Conservation (phyloP, 2,329 filamentous ascomycete genomes). For the Dothideomycetidae sp. region DNA sequence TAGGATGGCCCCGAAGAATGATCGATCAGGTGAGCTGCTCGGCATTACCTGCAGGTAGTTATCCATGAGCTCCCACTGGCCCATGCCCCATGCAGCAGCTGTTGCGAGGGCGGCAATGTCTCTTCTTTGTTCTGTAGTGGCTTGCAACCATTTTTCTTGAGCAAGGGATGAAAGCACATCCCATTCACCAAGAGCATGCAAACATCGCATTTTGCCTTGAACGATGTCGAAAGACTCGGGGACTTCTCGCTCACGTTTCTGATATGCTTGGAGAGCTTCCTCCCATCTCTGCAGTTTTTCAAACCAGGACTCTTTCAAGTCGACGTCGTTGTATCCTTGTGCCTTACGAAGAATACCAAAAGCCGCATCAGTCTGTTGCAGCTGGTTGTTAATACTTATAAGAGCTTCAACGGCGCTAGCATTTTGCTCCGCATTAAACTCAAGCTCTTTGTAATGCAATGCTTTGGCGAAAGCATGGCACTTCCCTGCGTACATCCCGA, state of each 20-base stretch:
- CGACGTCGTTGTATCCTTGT: slow-evolving; percentile 89
- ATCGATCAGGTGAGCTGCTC: slow-evolving; percentile 77
- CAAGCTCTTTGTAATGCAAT: slow-evolving; percentile 94
- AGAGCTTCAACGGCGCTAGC: slow-evolving; percentile 89
- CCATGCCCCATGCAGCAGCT: slow-evolving; percentile 88
- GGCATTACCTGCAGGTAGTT: slow-evolving; percentile 94
- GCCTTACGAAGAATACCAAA: slow-evolving; percentile 96
- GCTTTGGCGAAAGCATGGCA: slow-evolving; percentile 98
- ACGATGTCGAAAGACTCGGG: slow-evolving; percentile 73
- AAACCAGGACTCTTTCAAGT: slow-evolving; percentile 96
- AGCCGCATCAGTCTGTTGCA: slow-evolving; percentile 96
- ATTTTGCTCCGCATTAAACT: slow-evolving; percentile 96
- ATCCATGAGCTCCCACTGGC: slow-evolving; percentile 98
- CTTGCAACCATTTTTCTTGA: slow-evolving; percentile 86
- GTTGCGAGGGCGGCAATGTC: slow-evolving; percentile 88
- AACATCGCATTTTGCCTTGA: slow-evolving; percentile 98
- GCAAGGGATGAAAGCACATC: slow-evolving; percentile 79
- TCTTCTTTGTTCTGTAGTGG: slow-evolving; percentile 71
- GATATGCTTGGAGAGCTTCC: slow-evolving; percentile 83
- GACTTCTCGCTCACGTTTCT: slow-evolving; percentile 64
- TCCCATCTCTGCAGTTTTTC: slow-evolving; percentile 98
- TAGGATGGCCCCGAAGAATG: slow-evolving; percentile 94
- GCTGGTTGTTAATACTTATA: slow-evolving; percentile 98
- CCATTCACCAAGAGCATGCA: slow-evolving; percentile 96
- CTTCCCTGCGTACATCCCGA: slow-evolving; percentile 87